Percentiles rank a stretch among this genome's conserved stretches.
Evolutionary conservation across 1,284 basidiomycete species (phyloP).

Genomic region (Trichosporon faecale): DNA sequence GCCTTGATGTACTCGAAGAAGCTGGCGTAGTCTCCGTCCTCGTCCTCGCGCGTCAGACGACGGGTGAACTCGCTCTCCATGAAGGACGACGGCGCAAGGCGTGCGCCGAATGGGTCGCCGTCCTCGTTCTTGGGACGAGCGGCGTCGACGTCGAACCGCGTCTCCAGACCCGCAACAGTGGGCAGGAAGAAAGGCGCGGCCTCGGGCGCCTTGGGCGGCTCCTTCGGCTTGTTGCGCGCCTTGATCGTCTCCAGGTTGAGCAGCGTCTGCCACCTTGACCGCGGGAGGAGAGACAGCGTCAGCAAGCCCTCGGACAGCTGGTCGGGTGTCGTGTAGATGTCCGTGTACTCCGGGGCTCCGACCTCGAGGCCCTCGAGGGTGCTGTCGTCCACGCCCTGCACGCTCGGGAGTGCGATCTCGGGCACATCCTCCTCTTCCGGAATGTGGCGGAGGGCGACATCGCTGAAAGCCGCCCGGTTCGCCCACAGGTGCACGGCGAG

Average conservation of each 20-base stretch:
- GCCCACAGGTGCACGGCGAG: slow-evolving; percentile 96
- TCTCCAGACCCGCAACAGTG: slow-evolving; percentile 76
- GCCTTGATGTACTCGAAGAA: slow-evolving; percentile 85
- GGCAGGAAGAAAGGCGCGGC: slow-evolving; percentile 97
- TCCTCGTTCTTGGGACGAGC: slow-evolving; percentile 51
- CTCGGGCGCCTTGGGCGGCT: slow-evolving; percentile 89
- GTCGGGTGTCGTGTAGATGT: slow-evolving; percentile 77
- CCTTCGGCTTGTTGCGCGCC: slow-evolving; percentile 95
- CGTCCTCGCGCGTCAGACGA: slow-evolving; percentile 61
- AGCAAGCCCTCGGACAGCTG: slow-evolving; percentile 81
- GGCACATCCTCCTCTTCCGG: slow-evolving; percentile 66
- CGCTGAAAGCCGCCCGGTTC: slow-evolving; percentile 88
- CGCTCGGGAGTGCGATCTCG: slow-evolving; percentile 71
- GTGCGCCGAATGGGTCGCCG: slow-evolving; percentile 55
- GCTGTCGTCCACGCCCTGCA: slow-evolving; percentile 74
- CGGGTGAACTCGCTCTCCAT: slow-evolving; percentile 72
- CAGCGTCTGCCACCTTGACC: slow-evolving; percentile 92
- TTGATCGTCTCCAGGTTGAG: slow-evolving; percentile 94
- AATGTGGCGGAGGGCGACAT: slow-evolving; percentile 76
- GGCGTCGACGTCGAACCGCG: slow-evolving; percentile 63
- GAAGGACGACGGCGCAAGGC: slow-evolving; percentile 59
- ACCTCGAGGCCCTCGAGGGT: slow-evolving; percentile 64
- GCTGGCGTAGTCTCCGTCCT: slow-evolving; percentile 65
- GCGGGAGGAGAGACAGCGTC: slow-evolving; percentile 86
- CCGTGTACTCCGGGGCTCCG: slow-evolving; percentile 59